Base-by-base conservation (phyloP, 116 monocot species). In the Dioscorea cayenensis region DNA sequence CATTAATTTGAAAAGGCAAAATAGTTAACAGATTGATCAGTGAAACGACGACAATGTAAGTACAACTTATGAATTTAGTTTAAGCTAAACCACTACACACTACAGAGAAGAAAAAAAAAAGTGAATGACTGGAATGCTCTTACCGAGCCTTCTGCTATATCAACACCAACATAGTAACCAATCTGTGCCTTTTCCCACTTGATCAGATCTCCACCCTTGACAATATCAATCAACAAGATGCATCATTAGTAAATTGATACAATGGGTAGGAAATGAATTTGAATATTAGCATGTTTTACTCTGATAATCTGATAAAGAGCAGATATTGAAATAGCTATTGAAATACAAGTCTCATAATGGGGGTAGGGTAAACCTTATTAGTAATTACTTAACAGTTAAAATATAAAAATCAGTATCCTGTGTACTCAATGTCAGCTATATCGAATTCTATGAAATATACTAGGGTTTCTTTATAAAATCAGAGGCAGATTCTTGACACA, bases 111-210 rank as follows among this genome's bases (percentile, higher is more conserved):
- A 14, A 60, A 63, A 28, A 28, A 51, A 25, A 8, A 52, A 7
- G 38, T 14, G 18, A 9, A 36, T 6, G 22, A 43, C 28, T 60
- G 37, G 58, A 70, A 60, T 36, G 27, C 28, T 91, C 90, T 80
- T 79, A 97, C 96, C 18, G 96, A 97, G 80, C 96, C 96, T 80
- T 90, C 90, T 28, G 96, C 96, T 71, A 97, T 97, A 76, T 97
- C 96, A 72, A 97, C 79, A 63, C 96, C 96, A 77, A 97, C 93
- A 68, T 92, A 97, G 66, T 97, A 97, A 64, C 93, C 90, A 77
- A 97, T 78, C 72, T 77, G 88, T 52, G 96, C 92, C 70, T 97
- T 97, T 76, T 97, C 96, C 96, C 96, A 97, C 79, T 97, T 97
- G 73, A 97, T 92, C 11, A 97, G 71, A 35, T 97, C 96, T 76